Percentiles rank a stretch among this genome's conserved stretches.
phyloP scores from a whole-genome alignment of 2,329 filamentous ascomycete genomes.

The Stemphylium beticola region DNA sequence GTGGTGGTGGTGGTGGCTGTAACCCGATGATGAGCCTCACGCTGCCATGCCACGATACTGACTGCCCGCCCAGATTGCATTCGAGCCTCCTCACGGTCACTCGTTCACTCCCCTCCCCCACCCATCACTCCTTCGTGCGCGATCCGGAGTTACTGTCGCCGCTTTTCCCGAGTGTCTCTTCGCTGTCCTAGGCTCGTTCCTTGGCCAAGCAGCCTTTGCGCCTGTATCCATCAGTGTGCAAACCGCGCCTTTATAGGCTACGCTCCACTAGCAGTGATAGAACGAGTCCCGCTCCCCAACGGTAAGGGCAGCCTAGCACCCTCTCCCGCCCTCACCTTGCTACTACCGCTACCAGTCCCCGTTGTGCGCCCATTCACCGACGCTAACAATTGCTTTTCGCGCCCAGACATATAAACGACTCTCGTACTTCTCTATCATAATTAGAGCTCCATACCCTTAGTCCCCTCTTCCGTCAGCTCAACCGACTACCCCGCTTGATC shows the following conservation, averaged over 20 bases:
- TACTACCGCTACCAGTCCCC: slow-evolving; percentile 9
- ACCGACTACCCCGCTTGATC: slow-evolving; percentile 28
- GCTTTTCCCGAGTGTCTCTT: slow-evolving; percentile 38
- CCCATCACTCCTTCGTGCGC: slow-evolving; percentile 31
- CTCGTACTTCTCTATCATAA: slow-evolving; percentile 37
- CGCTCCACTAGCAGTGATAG: slow-evolving; percentile 23
- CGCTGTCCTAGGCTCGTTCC: slow-evolving; percentile 18
- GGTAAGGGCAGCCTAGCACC: slow-evolving; percentile 39
- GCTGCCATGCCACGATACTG: slow-evolving; percentile 30
- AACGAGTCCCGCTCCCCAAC: slow-evolving; percentile 20
- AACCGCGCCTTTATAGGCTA: slow-evolving; percentile 22
- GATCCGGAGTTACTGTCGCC: slow-evolving; percentile 43
- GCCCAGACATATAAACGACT: slow-evolving; percentile 31
- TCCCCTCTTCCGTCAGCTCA: slow-evolving; percentile 15
- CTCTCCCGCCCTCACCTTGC: slow-evolving; percentile 13
- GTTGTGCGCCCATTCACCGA: slow-evolving; percentile 27
- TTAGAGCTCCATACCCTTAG: slow-evolving; percentile 38
- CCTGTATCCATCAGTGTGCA: slow-evolving; percentile 27
- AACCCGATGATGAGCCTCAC: slow-evolving; percentile 28
- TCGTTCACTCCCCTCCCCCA: slow-evolving; percentile 33
- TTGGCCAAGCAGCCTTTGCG: slow-evolving; percentile 26
- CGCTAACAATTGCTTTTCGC: slow-evolving; percentile 33
- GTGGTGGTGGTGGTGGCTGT: slow-evolving; percentile 3
- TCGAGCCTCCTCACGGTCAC: slow-evolving; percentile 38
- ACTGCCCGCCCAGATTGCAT: slow-evolving; percentile 40